Evolutionary conservation across 1,284 basidiomycete species (phyloP), one percentile per base, ranked within the genome.

Genomic region (Austroboletus olivaceoglutinosus): DNA sequence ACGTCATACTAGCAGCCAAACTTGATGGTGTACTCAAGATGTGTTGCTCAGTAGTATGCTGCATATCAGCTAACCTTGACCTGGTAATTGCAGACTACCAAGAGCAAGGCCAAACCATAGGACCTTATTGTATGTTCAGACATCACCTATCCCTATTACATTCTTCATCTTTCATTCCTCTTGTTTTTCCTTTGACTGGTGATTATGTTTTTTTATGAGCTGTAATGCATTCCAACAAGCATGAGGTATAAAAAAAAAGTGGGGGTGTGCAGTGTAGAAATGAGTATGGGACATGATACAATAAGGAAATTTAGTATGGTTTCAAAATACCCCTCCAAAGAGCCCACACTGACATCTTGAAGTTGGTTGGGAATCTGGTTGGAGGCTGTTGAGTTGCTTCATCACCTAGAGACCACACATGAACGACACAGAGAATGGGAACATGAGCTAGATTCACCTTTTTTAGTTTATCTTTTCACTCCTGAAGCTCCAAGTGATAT

Each of bases 401-500:
- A 93, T 93, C 40, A 93, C 90, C 89, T 91, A 57, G 1, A n/a
- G n/a, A 40, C 4, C 15, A n/a, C 12, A 5, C 37, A 44, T 18
- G 45, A 41, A 30, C 56, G 48, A 13, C 44, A 45, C 9, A 16
- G 34, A 9, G 16, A 7, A 18, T 25, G 39, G 36, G 29, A 7
- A 38, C 45, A 21, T 39, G 45, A 2, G 31, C 11, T 8, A n/a
- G 5, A 29, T 70, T 58, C 56, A 91, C 93, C 78, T 95, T 87
- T 68, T 98, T 94, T 18, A 99, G 77, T 72, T 98, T 98, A 66
- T 98, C 94, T 66, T 98, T 99, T 31, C 95, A 79, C 53, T 96
- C 93, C 68, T 99, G 97, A 38, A 99, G 72, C 57, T 99, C 94
- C n/a, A 99, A 77, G 68, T 99, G 97, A 49, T 76, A 76, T 57